Evolutionary conservation across 2,329 filamentous ascomycete species (phyloP), one percentile per base, ranked within the genome.

Genomic region (Tolypocladium endophyticum): DNA sequence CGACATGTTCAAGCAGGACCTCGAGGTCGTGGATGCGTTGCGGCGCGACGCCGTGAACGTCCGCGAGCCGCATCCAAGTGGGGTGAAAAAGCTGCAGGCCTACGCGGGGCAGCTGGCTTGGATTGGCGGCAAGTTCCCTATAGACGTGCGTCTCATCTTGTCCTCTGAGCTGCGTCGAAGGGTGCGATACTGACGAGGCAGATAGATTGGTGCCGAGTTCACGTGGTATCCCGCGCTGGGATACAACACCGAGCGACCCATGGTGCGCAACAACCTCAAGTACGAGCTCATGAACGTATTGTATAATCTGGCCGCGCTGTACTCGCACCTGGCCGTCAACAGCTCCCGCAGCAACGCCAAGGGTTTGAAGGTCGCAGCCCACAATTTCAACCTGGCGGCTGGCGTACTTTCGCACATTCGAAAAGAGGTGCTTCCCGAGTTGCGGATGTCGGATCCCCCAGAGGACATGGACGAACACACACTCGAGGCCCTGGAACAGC

Each of bases 391-490:
- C 68, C 84, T 90, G 39, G 86, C 92, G 0, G 93, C 94, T 0
- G 94, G 94, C 18, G 88, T 96, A 4, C 79, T 97, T 30, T 81
- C 79, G 1, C 87, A 96, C 72, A 82, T 97, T 63, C 87, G 91
- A 70, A 85, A 82, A 36, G 82, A 83, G 35, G 79, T 97, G 1
- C 79, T 97, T 1, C 90, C 92, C 2, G 92, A 97, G 66, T 79
- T 97, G 67, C 87, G 92, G 61, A 84, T 83, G 77, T 83, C 89
- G 2, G 85, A 88, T 18, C 90, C 92, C 0, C 92, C 94, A 1
- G 94, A 97, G 70, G 94, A 99, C 70, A 96, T 99, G 92, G 94
- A 99, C 67, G 82, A 85, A 57, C 83, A 89, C 68, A 97, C 92
- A 0, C 79, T 99, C 55, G 89, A 93, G 67, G 90, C 90, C 58